A percentile compares a stretch with the other conserved stretches of the same genome.
These are phyloP conservation scores for Miamiensis avidus DNA, from an alignment of 169 alveolate species.

Conservation along the genomic window DNA sequence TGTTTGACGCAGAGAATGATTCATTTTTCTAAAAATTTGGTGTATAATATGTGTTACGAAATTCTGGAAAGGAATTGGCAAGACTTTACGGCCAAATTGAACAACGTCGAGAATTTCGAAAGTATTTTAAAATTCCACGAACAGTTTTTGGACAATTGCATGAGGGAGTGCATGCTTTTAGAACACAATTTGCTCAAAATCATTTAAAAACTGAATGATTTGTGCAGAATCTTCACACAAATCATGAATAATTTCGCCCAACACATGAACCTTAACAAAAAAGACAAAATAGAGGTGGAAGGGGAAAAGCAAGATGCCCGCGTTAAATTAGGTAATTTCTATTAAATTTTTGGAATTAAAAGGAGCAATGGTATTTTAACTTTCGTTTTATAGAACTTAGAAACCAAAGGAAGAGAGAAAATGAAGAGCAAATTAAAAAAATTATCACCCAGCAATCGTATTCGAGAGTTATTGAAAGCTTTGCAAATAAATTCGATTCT, in stretches of 20 bases:
- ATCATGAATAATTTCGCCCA: neutral
- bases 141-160: constrained; percentile 13
- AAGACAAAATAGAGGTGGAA: too few relatives aligned
- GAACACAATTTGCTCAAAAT: constrained; percentile 5
- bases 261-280: neutral
- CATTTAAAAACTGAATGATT: neutral
- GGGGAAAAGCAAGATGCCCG: too few relatives aligned
- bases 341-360: neutral
- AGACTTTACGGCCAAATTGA: neutral
- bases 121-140: constrained; percentile 12
- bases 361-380: neutral
- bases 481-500: neutral
- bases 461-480: neutral
- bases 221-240: neutral
- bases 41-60: constrained; percentile 48
- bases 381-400: neutral
- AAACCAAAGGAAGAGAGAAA: neutral
- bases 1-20: constrained; percentile 80
- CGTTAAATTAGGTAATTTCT: neutral
- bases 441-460: neutral
- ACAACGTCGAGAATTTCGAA: constrained; percentile 11
- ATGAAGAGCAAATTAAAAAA: constrained; percentile 7
- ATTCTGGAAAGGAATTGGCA: constrained; percentile 20
- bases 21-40: constrained; percentile 81
- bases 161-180: constrained; percentile 12